These are phyloP conservation scores for Pseudocercospora vitis DNA, from an alignment of 2,329 filamentous ascomycete genomes.

Conservation along the genomic window DNA sequence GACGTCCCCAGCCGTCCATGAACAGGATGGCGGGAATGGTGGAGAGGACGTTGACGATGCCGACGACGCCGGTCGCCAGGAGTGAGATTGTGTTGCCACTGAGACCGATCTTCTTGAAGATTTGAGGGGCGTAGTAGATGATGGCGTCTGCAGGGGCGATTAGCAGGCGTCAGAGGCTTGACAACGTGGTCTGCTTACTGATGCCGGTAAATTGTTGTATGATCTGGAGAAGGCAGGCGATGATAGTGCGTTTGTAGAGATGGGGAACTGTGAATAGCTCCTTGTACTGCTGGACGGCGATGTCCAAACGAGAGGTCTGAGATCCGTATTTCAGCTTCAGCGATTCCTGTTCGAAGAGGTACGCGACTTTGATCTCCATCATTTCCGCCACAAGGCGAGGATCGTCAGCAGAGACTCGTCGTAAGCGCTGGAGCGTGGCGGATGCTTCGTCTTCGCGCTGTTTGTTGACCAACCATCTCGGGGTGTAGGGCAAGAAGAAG, in stretches of 20 bases:
- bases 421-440: slow-evolving; percentile 28
- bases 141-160: slow-evolving; percentile 34
- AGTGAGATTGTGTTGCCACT: slow-evolving; percentile 51
- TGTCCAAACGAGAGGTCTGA: background rate
- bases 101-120: slow-evolving; percentile 50
- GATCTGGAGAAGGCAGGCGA: background rate
- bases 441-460: slow-evolving; percentile 32
- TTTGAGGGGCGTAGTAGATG: slow-evolving; percentile 30
- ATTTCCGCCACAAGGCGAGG: slow-evolving; percentile 31
- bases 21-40: slow-evolving; percentile 66
- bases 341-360: slow-evolving; percentile 31
- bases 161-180: slow-evolving; percentile 7
- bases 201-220: slow-evolving; percentile 4
- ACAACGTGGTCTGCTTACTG: too few relatives aligned
- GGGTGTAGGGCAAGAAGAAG: slow-evolving; percentile 37
- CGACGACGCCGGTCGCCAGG: slow-evolving; percentile 67
- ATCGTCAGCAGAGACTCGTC: slow-evolving; percentile 26
- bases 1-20: slow-evolving; percentile 63
- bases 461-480: slow-evolving; percentile 34
- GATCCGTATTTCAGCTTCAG: slow-evolving; percentile 10
- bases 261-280: slow-evolving; percentile 3
- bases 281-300: slow-evolving; percentile 3
- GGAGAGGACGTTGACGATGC: slow-evolving; percentile 65
- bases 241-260: slow-evolving; percentile 1
- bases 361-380: slow-evolving; percentile 33